These are phyloP conservation scores for Phytophthora constricta DNA, from an alignment of 352 stramenopile genomes.

Conservation along the genomic window DNA sequence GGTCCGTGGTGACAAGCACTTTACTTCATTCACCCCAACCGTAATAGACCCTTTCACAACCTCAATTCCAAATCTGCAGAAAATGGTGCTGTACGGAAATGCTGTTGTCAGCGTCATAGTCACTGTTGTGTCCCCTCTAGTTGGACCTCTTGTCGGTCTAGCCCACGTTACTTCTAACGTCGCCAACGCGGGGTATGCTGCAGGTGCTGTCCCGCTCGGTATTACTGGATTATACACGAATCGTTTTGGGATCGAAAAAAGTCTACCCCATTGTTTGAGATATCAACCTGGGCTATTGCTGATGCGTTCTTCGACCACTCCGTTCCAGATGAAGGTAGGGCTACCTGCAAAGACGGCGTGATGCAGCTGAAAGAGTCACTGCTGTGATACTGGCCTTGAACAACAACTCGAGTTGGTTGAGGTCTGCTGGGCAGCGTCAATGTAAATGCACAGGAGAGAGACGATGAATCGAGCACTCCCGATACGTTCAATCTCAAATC, in stretches of 20 bases:
- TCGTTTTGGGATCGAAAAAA: conserved; percentile 27
- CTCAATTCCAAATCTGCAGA: conserved; percentile 63
- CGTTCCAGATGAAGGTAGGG: conserved; percentile 13
- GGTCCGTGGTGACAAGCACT: conserved; percentile 33
- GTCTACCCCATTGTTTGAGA: conserved; percentile 64
- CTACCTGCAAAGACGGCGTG: conserved; percentile 30
- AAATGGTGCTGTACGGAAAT: conserved; percentile 37
- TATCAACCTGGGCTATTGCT: conserved; percentile 33
- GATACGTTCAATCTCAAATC: conserved; percentile 30
- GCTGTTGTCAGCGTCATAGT: conserved; percentile 32
- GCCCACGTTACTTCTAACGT: conserved; percentile 44
- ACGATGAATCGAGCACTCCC: conserved; percentile 31
- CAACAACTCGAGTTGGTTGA: conserved; percentile 11
- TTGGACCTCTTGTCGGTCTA: conserved; percentile 54
- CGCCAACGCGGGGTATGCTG: conserved; percentile 54
- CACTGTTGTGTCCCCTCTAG: conserved; percentile 65
- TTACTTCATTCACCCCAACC: conserved; percentile 20
- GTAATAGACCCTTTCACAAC: conserved; percentile 37
- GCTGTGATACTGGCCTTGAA: conserved; percentile 32
- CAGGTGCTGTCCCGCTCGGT: not conserved
- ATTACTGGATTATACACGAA: conserved; percentile 42
- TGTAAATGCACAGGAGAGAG: conserved; percentile 46
- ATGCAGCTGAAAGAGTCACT: conserved; percentile 36
- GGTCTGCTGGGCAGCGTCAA: conserved; percentile 33
- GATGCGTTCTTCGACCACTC: conserved; percentile 27